Evolutionary conservation across 2,329 filamentous ascomycete genomes (phyloP).

Genomic region (Colletotrichum ledebouriae): DNA sequence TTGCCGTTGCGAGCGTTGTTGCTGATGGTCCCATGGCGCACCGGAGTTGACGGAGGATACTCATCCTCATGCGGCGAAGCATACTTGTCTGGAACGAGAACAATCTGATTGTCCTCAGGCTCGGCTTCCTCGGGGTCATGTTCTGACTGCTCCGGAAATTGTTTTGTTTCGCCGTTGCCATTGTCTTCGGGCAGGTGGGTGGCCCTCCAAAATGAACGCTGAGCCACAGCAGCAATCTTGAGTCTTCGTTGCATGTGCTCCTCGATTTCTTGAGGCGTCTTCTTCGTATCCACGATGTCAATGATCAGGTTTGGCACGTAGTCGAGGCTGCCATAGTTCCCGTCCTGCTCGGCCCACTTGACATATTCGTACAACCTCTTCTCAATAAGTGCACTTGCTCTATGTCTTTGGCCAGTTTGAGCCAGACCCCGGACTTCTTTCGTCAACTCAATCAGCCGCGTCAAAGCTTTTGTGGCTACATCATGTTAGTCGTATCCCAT

Average conservation of each 20-base stretch:
- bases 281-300: slow-evolving; percentile 52
- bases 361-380: slow-evolving; percentile 53
- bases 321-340: slow-evolving; percentile 51
- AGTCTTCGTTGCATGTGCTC: slow-evolving; percentile 54
- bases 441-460: slow-evolving; percentile 57
- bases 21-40: neutral
- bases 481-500: slow-evolving; percentile 38
- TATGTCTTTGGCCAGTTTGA: slow-evolving; percentile 53
- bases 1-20: neutral
- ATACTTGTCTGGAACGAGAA: slow-evolving; percentile 40
- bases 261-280: slow-evolving; percentile 50
- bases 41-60: slow-evolving; percentile 5
- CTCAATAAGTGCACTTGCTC: slow-evolving; percentile 51
- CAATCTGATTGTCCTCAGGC: slow-evolving; percentile 37
- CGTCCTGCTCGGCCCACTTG: slow-evolving; percentile 59
- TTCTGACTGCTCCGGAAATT: neutral
- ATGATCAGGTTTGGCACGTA: slow-evolving; percentile 56
- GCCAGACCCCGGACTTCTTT: slow-evolving; percentile 50
- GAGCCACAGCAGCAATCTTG: slow-evolving; percentile 51
- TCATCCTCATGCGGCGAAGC: slow-evolving; percentile 21
- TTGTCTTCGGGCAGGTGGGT: slow-evolving; percentile 39
- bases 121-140: slow-evolving; percentile 38
- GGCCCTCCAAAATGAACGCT: slow-evolving; percentile 52
- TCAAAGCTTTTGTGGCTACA: slow-evolving; percentile 56
- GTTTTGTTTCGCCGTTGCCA: neutral